A percentile compares a stretch with the other conserved stretches of the same genome.
Conservation (phyloP, 768 basidiomycete species). For the Auricularia auricula-judae region DNA sequence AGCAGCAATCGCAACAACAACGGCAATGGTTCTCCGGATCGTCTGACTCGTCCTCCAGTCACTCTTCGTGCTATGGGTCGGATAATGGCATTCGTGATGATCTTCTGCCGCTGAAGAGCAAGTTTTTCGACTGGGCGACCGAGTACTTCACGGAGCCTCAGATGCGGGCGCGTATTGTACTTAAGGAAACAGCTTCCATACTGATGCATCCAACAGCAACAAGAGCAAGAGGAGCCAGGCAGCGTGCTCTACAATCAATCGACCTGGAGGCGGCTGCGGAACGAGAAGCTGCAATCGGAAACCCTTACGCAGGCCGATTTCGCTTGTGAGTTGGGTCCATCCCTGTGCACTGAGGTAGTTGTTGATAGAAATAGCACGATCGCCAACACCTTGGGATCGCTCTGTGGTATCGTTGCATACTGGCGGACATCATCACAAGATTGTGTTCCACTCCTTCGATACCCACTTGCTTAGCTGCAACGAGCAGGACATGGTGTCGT, state of each 20-base stretch:
- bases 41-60: neutral
- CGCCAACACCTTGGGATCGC: conserved; percentile 58
- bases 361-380: conserved; percentile 23
- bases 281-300: conserved; percentile 65
- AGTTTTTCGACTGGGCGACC: conserved; percentile 90
- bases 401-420: conserved; percentile 56
- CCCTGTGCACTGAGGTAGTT: neutral
- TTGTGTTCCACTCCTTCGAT: conserved; percentile 90
- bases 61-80: conserved; percentile 15
- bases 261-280: conserved; percentile 85
- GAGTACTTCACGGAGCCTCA: conserved; percentile 99
- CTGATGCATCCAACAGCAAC: conserved; percentile 45
- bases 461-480: conserved; percentile 79
- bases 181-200: neutral
- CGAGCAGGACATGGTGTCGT: conserved; percentile 81
- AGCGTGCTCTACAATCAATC: conserved; percentile 91
- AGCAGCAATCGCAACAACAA: conserved; percentile 5
- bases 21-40: conserved; percentile 17
- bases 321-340: conserved; percentile 45
- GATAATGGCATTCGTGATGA: conserved; percentile 55
- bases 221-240: conserved; percentile 92
- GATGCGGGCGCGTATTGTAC: conserved; percentile 66
- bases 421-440: conserved; percentile 47
- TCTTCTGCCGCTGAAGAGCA: conserved; percentile 79
- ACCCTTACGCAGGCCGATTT: conserved; percentile 58